Percentiles rank a stretch among this genome's conserved stretches.
Evolutionary conservation across 2,329 filamentous ascomycete species (phyloP).

Genomic region (Aspergillus fischeri): DNA sequence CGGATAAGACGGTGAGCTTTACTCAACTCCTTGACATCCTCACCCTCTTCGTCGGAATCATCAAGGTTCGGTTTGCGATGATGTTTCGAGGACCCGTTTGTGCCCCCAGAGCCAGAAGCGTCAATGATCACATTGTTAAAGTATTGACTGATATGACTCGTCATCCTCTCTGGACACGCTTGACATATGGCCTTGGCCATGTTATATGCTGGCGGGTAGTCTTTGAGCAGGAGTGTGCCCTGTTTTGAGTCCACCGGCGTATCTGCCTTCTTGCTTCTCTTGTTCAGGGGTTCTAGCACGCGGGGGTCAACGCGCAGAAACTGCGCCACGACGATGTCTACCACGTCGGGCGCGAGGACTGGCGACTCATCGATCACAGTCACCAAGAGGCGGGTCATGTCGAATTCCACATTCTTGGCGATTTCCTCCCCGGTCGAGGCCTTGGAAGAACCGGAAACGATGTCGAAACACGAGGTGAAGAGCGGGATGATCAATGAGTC

Average conservation of each 20-base stretch:
- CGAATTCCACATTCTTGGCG: slow-evolving; percentile 88
- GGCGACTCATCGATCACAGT: slow-evolving; percentile 82
- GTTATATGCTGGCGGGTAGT: slow-evolving; percentile 87
- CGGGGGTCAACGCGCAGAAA: slow-evolving; percentile 83
- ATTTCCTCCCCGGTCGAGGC: slow-evolving; percentile 73
- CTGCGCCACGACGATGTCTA: slow-evolving; percentile 92
- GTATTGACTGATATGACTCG: slow-evolving; percentile 88
- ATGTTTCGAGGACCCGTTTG: slow-evolving; percentile 47
- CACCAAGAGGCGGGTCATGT: slow-evolving; percentile 81
- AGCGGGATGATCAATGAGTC: slow-evolving; percentile 75
- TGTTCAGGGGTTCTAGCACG: slow-evolving; percentile 48
- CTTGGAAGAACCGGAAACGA: slow-evolving; percentile 74
- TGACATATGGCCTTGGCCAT: slow-evolving; percentile 96
- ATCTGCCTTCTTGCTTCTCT: slow-evolving; percentile 53
- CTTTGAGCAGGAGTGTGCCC: slow-evolving; percentile 77
- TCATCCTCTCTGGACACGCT: slow-evolving; percentile 86
- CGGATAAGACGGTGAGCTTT: slow-evolving; percentile 87
- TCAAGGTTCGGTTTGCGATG: slow-evolving; percentile 50
- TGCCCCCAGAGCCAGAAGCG: slow-evolving; percentile 60
- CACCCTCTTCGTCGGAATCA: slow-evolving; percentile 66
- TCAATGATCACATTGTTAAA: slow-evolving; percentile 96
- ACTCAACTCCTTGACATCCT: slow-evolving; percentile 79
- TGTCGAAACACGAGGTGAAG: slow-evolving; percentile 88
- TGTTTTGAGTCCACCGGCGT: slow-evolving; percentile 67
- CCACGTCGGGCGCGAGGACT: slow-evolving; percentile 71